Evolutionary conservation across 768 basidiomycete genomes (phyloP).

Genomic region (Cytidiella melzeri): DNA sequence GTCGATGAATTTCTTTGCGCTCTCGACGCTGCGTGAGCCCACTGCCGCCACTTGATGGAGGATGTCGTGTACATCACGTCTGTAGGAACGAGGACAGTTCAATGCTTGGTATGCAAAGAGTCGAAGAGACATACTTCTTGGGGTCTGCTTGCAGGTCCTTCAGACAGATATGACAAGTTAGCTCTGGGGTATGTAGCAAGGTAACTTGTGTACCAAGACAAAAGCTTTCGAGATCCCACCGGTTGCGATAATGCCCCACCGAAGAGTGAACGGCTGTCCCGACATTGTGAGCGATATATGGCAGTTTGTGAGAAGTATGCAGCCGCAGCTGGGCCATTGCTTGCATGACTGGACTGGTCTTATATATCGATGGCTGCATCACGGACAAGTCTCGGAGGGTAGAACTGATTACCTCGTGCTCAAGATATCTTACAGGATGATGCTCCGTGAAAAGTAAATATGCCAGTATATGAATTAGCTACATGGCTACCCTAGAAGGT

Average conservation of each 20-base stretch:
- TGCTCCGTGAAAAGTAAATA: too few species aligned
- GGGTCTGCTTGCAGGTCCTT: constrained; percentile 78
- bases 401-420: background rate
- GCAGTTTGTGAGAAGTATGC: background rate
- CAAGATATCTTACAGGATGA: too few species aligned
- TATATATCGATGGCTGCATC: background rate
- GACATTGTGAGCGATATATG: background rate
- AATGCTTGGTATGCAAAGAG: background rate
- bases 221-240: constrained; percentile 66
- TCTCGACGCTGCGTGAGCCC: constrained; percentile 66
- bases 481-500: too few species aligned
- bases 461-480: too few species aligned
- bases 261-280: constrained; percentile 34
- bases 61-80: constrained; percentile 62
- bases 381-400: background rate
- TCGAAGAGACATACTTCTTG: constrained; percentile 41
- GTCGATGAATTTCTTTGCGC: constrained; percentile 65
- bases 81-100: constrained; percentile 20
- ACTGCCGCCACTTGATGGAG: constrained; percentile 66
- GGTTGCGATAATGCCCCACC: constrained; percentile 88
- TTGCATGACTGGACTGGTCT: background rate
- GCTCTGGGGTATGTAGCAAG: too few species aligned
- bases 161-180: background rate
- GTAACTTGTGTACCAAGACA: constrained; percentile 42
- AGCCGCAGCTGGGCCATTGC: background rate